Base-by-base conservation (phyloP, 768 basidiomycete species). In the Wakefieldia striispora region DNA sequence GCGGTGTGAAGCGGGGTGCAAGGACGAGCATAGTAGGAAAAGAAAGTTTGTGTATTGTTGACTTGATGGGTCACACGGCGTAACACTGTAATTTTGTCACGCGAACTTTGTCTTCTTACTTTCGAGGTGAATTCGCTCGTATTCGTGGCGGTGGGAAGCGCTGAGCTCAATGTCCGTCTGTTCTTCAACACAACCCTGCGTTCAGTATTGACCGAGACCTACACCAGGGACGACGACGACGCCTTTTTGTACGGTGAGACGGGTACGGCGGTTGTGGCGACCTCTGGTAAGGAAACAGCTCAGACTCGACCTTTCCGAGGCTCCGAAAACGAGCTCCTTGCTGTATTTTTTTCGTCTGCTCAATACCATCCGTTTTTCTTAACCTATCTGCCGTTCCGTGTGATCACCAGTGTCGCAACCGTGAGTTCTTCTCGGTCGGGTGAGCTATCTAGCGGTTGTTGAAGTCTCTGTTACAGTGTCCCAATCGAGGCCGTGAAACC, bases 221-320 rank as follows among this genome's bases (percentile, higher is more conserved):
- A 54, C 45, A 50, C 44, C 56, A 83, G 81, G 80, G 86, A 88
- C 64, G 87, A 88, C 70, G 88, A 91, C 61, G 87, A 90, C 67
- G 86, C 87, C 21, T 88, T 86, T 64, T 70, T 89, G 54, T 90
- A 89, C 58, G 88, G 88, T 49, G 77, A 78, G 51, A 71, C 80
- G 37, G 56, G 70, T 38, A 63, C 69, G 46, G 49, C 67, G 42
- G 63, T 64, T 54, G 60, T 59, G 47, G 51, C 60, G 54, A 65
- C 69, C 40, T 72, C 76, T 73, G 76, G 81, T 81, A 71, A 79
- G 79, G 72, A 33, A 3, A 52, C 57, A 53, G 55, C 63, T 60
- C 58, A 56, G 56, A 58, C 56, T 55, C 36, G 43, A 39, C 50
- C 54, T 59, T 54, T 55, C 55, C 55, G 57, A 51, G 55, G 39